These are phyloP conservation scores for Penicillium lagena DNA, from an alignment of 495 filamentous ascomycete species.

Conservation along the genomic window DNA sequence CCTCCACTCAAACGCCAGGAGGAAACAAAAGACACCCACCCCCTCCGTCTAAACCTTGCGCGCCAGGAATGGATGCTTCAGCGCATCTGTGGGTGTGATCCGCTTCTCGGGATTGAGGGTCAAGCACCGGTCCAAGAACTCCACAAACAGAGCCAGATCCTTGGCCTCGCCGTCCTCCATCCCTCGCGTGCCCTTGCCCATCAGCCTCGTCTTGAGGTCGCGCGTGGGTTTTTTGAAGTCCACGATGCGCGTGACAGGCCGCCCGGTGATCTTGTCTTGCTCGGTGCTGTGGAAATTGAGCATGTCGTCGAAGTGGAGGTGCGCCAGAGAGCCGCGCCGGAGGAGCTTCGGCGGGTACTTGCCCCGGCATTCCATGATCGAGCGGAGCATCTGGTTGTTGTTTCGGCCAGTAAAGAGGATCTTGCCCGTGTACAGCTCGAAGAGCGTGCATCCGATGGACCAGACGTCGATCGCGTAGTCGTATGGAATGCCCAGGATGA, in stretches of 20 bases:
- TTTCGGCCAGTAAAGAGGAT: slow-evolving; percentile 91
- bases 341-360: slow-evolving; percentile 85
- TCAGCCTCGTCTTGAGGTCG: slow-evolving; percentile 71
- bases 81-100: slow-evolving; percentile 75
- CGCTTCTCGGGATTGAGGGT: slow-evolving; percentile 90
- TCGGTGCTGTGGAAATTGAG: slow-evolving; percentile 83
- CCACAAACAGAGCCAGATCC: slow-evolving; percentile 74
- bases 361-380: slow-evolving; percentile 93
- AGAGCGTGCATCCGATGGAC: slow-evolving; percentile 95
- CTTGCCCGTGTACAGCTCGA: slow-evolving; percentile 94
- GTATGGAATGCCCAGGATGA: slow-evolving; percentile 92
- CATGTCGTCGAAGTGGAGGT: slow-evolving; percentile 79
- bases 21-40: background rate
- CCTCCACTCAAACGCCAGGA: background rate
- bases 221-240: slow-evolving; percentile 74
- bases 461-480: slow-evolving; percentile 95
- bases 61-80: slow-evolving; percentile 78
- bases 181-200: slow-evolving; percentile 60
- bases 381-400: slow-evolving; percentile 96
- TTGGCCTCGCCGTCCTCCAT: slow-evolving; percentile 70
- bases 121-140: slow-evolving; percentile 81
- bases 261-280: slow-evolving; percentile 77
- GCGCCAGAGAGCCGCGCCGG: slow-evolving; percentile 64
- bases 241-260: slow-evolving; percentile 63
- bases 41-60: slow-evolving; percentile 12